Conservation (phyloP, 140 eudicot species). For the Stevia rebaudiana region DNA sequence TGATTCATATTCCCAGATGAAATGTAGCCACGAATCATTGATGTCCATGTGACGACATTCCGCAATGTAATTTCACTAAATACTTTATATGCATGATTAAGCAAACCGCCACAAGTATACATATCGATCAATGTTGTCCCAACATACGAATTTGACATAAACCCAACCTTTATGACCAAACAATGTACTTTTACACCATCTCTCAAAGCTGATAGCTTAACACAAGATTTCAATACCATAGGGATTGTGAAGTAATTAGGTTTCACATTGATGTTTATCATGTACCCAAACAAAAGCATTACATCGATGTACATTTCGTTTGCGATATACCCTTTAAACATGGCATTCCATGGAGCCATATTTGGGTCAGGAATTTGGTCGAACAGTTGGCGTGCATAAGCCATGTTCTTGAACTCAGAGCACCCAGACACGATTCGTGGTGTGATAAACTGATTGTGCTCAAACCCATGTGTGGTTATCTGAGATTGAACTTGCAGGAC, state of each 20-base stretch:
- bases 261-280: slow-evolving; percentile 40
- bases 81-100: slow-evolving; percentile 42
- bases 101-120: slow-evolving; percentile 38
- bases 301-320: slow-evolving; percentile 36
- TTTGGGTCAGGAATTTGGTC: slow-evolving; percentile 52
- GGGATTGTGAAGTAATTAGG: slow-evolving; percentile 62
- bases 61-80: slow-evolving; percentile 56
- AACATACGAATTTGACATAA: slow-evolving; percentile 50
- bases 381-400: slow-evolving; percentile 54
- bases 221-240: slow-evolving; percentile 66
- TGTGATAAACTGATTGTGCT: slow-evolving; percentile 31
- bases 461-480: slow-evolving; percentile 40
- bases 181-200: slow-evolving; percentile 60
- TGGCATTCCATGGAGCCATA: slow-evolving; percentile 47
- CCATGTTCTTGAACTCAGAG: slow-evolving; percentile 27
- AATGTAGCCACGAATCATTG: slow-evolving; percentile 53
- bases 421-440: slow-evolving; percentile 40
- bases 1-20: slow-evolving; percentile 26
- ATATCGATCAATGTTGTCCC: slow-evolving; percentile 69
- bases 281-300: slow-evolving; percentile 34
- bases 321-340: slow-evolving; percentile 59
- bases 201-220: slow-evolving; percentile 34
- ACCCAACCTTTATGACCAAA: slow-evolving; percentile 51
- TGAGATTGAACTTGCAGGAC: slow-evolving; percentile 54
- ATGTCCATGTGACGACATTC: slow-evolving; percentile 71